phyloP scores from a whole-genome alignment of 2,329 filamentous ascomycete genomes.

The Juglanconis oblonga region DNA sequence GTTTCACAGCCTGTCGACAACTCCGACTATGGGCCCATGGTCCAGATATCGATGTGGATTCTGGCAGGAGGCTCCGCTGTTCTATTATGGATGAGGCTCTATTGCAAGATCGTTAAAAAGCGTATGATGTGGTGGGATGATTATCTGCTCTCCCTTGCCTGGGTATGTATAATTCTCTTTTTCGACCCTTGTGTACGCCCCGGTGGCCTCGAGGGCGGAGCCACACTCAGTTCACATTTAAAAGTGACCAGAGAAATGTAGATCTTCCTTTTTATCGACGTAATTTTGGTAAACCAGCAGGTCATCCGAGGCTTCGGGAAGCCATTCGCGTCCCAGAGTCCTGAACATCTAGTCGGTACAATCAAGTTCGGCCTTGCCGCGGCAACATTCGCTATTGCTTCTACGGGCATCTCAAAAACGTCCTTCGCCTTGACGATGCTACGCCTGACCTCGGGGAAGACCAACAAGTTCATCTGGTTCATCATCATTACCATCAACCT shows the following conservation, averaged over 20 bases:
- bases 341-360: not conserved
- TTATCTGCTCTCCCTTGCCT: not conserved
- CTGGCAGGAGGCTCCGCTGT: not conserved
- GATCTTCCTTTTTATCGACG: not conserved
- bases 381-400: conserved; percentile 22
- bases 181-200: not conserved
- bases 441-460: conserved; percentile 26
- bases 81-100: not conserved
- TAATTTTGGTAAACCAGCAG: not conserved
- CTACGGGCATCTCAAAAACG: conserved; percentile 32
- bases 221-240: too few relatives aligned
- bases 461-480: conserved; percentile 27
- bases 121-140: not conserved
- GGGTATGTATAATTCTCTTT: not conserved
- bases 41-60: not conserved
- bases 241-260: not conserved
- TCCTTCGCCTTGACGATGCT: conserved; percentile 35
- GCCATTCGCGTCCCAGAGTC: not conserved
- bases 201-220: too few relatives aligned
- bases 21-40: not conserved
- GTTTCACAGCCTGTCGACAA: not conserved
- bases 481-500: conserved; percentile 32
- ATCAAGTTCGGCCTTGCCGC: not conserved
- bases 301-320: conserved; percentile 4
- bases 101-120: not conserved